Base-by-base conservation (phyloP, 2,329 filamentous ascomycete species). In the Cladosporium colombiae region DNA sequence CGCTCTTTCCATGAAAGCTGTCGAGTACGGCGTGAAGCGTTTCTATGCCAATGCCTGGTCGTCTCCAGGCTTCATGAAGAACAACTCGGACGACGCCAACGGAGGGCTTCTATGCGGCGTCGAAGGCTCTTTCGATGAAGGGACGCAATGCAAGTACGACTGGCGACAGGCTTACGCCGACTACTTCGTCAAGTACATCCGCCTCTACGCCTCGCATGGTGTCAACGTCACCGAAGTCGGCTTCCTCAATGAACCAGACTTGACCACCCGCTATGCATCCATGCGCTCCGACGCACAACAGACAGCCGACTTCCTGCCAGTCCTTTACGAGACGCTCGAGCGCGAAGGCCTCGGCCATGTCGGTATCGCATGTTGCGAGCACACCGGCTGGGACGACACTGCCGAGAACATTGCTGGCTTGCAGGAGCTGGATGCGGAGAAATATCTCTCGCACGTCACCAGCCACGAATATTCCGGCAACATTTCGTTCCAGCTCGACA, bases 41-140 rank as follows among this genome's bases (percentile, higher is more conserved):
- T 79, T 83, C 66, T 82, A 83, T 67, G 79, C 78, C 1, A 78
- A 84, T 70, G 81, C 82, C 0, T 84, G 82, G 81, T 80, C 77
- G 64, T 81, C 81, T 0, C 82, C 81, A 0, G 80, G 79, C 0
- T 83, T 78, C 68, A 83, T 84, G 81, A 83, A 83, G 75, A 82
- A 78, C 2, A 64, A 53, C 46, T 71, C 72, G 1, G 73, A 79
- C 62, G 78, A 83, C 59, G 73, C 72, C 27, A 77, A 80, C 64
- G 79, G 80, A 1, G 81, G 81, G 0, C 78, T 76, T 52, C 71
- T 84, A 0, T 83, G 81, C 67, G 81, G 81, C 49, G 80, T 81
- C 46, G 70, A 74, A 65, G 72, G 73, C 16, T 72, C 77, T 53
- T 31, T 74, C 64, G 18, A 35, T 2, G 40, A 46, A 46, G 40